Conservation (phyloP, 1,139 yeast species). For the Debaryomyces robertsiae region DNA sequence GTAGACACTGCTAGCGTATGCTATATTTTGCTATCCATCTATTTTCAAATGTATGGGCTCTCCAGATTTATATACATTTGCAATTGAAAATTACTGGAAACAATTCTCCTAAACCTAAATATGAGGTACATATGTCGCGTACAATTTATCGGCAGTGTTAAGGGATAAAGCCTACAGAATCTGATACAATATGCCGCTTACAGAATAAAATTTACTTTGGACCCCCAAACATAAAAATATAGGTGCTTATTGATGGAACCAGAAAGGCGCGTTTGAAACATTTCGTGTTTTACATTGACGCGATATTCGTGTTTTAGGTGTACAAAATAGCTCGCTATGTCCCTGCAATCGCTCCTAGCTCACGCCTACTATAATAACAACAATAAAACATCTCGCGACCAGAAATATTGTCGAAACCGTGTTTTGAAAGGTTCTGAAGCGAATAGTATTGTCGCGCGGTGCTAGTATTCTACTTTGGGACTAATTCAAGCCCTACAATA, state of each 20-base stretch:
- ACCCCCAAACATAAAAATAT: not conserved
- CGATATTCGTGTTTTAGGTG: too few species aligned
- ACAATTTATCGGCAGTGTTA: constrained; percentile 7
- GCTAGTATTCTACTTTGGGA: not conserved
- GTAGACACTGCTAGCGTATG: not conserved
- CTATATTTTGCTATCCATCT: not conserved
- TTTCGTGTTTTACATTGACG: not conserved
- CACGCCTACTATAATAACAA: too few species aligned
- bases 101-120: constrained; percentile 1
- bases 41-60: constrained; percentile 1
- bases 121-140: constrained; percentile 8
- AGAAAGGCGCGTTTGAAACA: constrained; percentile 1
- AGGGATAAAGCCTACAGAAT: constrained; percentile 4
- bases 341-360: too few species aligned
- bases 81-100: constrained; percentile 2
- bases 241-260: not conserved
- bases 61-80: constrained; percentile 5
- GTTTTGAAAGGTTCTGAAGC: not conserved
- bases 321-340: too few species aligned
- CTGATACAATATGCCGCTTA: constrained; percentile 7
- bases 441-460: too few species aligned
- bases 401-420: not conserved
- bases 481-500: not conserved
- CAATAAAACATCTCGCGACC: too few species aligned
- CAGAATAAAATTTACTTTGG: constrained; percentile 5